A percentile compares a stretch with the other conserved stretches of the same genome.
Conservation (phyloP, 78 protist genomes). For the Capsaspora owczarzaki region DNA sequence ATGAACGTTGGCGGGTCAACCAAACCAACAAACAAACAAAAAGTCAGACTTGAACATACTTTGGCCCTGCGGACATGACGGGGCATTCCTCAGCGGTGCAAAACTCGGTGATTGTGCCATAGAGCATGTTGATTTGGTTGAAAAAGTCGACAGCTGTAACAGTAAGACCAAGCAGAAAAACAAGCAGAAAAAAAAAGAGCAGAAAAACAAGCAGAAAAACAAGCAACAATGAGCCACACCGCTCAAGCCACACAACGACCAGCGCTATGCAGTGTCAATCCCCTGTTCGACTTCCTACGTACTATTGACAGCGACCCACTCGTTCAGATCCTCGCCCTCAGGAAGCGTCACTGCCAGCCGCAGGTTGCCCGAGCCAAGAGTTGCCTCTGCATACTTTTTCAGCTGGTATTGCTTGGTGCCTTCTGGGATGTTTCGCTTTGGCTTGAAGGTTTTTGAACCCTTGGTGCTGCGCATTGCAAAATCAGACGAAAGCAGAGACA, state of each 20-base stretch:
- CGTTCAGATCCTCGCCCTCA: slow-evolving; percentile 88
- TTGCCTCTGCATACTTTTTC: slow-evolving; percentile 6
- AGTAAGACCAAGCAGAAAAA: background rate
- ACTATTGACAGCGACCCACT: slow-evolving; percentile 95
- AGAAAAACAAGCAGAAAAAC: no score
- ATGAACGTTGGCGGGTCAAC: background rate
- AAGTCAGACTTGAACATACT: background rate
- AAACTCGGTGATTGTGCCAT: slow-evolving; percentile 61
- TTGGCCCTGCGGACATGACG: slow-evolving; percentile 56
- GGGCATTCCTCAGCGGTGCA: slow-evolving; percentile 68
- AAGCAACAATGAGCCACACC: no score
- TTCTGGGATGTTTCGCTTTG: background rate
- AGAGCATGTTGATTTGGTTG: slow-evolving; percentile 57
- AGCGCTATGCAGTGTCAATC: background rate
- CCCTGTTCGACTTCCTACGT: no score
- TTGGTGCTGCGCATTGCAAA: no score
- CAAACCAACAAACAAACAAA: no score
- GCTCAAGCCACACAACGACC: no score
- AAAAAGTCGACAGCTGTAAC: slow-evolving; percentile 63
- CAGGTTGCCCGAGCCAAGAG: slow-evolving; percentile 27
- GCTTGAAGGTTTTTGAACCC: background rate
- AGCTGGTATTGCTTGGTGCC: slow-evolving; percentile 33
- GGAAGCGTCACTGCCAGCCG: slow-evolving; percentile 88
- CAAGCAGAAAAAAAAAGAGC: background rate
- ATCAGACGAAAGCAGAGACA: no score